Conservation (phyloP, 2,329 filamentous ascomycete genomes). For the Fusarium luffae region DNA sequence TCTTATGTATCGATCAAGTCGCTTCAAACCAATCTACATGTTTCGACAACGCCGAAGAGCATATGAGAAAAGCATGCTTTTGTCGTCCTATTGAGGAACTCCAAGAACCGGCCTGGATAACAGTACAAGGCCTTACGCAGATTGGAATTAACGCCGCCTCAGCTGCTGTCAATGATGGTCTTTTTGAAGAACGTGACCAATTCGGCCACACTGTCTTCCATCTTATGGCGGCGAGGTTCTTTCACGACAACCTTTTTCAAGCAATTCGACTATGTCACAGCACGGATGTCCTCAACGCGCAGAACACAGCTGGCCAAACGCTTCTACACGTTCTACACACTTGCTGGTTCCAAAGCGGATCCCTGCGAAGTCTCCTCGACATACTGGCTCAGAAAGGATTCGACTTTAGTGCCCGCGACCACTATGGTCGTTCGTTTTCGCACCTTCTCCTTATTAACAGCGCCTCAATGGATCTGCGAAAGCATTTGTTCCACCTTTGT, state of each 20-base stretch:
- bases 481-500: conserved; percentile 43
- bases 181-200: conserved; percentile 48
- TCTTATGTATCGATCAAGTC: conserved; percentile 52
- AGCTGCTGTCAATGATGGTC: not conserved
- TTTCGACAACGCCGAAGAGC: conserved; percentile 33
- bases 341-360: conserved; percentile 48
- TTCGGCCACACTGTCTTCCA: conserved; percentile 63
- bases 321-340: conserved; percentile 59
- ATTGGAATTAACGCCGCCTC: conserved; percentile 31
- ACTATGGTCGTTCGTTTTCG: conserved; percentile 65
- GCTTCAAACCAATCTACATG: conserved; percentile 28
- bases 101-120: conserved; percentile 47
- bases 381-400: conserved; percentile 39
- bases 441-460: conserved; percentile 55
- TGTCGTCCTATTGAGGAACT: conserved; percentile 46
- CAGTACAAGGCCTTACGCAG: conserved; percentile 38
- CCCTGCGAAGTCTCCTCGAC: conserved; percentile 46
- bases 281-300: conserved; percentile 39
- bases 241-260: conserved; percentile 45
- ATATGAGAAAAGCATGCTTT: conserved; percentile 45
- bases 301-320: conserved; percentile 60
- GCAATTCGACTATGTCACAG: conserved; percentile 39
- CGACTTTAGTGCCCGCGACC: conserved; percentile 54
- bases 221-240: conserved; percentile 55
- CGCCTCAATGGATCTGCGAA: conserved; percentile 49